phyloP scores from a whole-genome alignment of 139 green algal species.

The Chlamydomonas asymmetrica region DNA sequence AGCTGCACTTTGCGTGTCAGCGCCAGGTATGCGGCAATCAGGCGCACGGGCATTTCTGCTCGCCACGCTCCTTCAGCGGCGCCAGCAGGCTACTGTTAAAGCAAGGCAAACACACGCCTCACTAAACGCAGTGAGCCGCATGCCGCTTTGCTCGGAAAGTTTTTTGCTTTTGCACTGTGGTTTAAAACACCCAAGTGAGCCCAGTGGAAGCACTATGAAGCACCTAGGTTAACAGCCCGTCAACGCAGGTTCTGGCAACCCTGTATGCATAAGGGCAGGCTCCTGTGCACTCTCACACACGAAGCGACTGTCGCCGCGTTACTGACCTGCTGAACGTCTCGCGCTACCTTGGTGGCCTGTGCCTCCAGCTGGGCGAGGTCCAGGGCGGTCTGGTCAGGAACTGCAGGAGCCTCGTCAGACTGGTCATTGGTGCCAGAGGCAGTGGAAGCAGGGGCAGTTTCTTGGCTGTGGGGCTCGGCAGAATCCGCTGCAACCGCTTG shows the following conservation, averaged over 20 bases:
- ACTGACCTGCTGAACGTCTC: neutral
- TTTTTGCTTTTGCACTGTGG: neutral
- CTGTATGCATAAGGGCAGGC: too few species aligned
- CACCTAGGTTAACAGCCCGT: neutral
- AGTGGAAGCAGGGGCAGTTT: neutral
- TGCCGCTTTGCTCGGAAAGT: too few species aligned
- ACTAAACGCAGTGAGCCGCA: too few species aligned
- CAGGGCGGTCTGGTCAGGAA: neutral
- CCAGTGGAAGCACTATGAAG: neutral
- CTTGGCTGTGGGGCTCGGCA: neutral
- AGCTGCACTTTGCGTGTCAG: too few species aligned
- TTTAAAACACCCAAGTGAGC: neutral
- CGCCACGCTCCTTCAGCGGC: too few species aligned
- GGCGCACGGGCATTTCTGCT: too few species aligned
- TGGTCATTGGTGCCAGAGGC: neutral
- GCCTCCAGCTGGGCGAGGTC: conserved; percentile 15
- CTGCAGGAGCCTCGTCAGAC: neutral
- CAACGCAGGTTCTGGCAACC: too few species aligned
- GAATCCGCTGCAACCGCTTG: too few species aligned
- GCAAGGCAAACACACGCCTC: too few species aligned
- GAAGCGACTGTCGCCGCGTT: neutral
- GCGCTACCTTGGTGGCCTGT: conserved; percentile 14
- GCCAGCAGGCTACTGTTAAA: too few species aligned
- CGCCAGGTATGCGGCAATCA: too few species aligned
- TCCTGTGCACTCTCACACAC: neutral